Base-by-base conservation (phyloP, 192 early-diverging fungal genomes). In the Allomyces macrogynus region DNA sequence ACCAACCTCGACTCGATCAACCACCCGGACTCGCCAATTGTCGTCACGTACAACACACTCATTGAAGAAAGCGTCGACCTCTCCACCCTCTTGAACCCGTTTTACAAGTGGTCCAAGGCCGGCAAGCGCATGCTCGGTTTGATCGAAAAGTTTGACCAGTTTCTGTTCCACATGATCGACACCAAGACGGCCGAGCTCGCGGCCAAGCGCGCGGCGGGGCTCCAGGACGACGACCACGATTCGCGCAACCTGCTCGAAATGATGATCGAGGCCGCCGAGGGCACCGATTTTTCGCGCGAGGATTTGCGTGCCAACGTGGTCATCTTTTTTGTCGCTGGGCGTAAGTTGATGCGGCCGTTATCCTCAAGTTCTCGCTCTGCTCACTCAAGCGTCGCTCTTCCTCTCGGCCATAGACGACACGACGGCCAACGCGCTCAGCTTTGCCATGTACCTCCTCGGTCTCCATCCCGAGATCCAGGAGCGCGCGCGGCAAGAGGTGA, bases 131-230 rank as follows among this genome's bases (percentile, higher is more conserved):
- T 14, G 49, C 49, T 57, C 32, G 32, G 4, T 7, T 16, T 20
- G 49, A 57, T 57, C 5, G 20, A 57, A 57, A 1, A 57, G 49
- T 20, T 57, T 57, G 20, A 57, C 49, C 49, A 5, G 49, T 57
- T 57, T 16, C 1, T 57, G 1, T 57, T 57, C 5, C 3, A 14
- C 3, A 14, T 57, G 16, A 20, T 57, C 5, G 49, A 57, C 5
- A 16, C 12, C 49, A 57, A 57, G 49, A 62, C 23, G 22, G 66
- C 54, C 20, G 43, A 14, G 3, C n/a, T 66, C 25, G 70, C 24
- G 60, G 23, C 24, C 43, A 16, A 14, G 16, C 16, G 49, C 20
- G 49, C 16, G 16, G 49, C 2, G 2, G 49, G 2, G 16, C 16
- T 14, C 16, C 16, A 57, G 16, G 49, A 57, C 20, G 49, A 57